These are phyloP conservation scores for Colletotrichum musicola DNA, from an alignment of 2,329 filamentous ascomycete species.

Conservation along the genomic window DNA sequence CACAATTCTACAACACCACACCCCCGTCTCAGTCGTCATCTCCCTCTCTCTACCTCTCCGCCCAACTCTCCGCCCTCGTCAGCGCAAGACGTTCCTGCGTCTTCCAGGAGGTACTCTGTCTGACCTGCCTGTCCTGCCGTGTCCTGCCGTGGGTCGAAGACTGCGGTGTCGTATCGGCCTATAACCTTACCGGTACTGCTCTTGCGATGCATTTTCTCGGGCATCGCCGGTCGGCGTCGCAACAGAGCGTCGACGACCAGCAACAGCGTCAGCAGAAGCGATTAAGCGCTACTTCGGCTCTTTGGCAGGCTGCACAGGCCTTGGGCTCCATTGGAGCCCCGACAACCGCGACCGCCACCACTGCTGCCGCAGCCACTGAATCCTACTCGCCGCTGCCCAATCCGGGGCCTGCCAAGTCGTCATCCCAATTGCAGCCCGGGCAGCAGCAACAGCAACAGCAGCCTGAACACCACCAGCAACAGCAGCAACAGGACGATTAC, in stretches of 20 bases:
- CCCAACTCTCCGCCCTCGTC: no score
- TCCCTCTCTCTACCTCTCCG: no score
- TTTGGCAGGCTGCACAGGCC: slow-evolving; percentile 35
- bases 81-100: no score
- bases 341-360: slow-evolving; percentile 21
- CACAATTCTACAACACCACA: no score
- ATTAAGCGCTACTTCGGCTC: slow-evolving; percentile 35
- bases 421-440: slow-evolving; percentile 10
- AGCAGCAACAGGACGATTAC: background rate
- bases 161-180: background rate
- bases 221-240: slow-evolving; percentile 35
- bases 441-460: slow-evolving; percentile 8
- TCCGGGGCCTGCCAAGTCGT: slow-evolving; percentile 7
- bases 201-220: slow-evolving; percentile 32
- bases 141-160: background rate
- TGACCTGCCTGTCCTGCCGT: background rate
- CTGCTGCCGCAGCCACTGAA: slow-evolving; percentile 6
- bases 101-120: no score
- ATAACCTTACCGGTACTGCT: background rate
- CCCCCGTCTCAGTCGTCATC: no score
- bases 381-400: slow-evolving; percentile 29
- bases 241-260: slow-evolving; percentile 32
- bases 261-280: slow-evolving; percentile 33
- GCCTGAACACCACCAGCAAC: slow-evolving; percentile 14
- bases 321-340: slow-evolving; percentile 35